Evolutionary conservation across 768 basidiomycete species (phyloP), one percentile per base, ranked within the genome.

Genomic region (Amanita thiersii): DNA sequence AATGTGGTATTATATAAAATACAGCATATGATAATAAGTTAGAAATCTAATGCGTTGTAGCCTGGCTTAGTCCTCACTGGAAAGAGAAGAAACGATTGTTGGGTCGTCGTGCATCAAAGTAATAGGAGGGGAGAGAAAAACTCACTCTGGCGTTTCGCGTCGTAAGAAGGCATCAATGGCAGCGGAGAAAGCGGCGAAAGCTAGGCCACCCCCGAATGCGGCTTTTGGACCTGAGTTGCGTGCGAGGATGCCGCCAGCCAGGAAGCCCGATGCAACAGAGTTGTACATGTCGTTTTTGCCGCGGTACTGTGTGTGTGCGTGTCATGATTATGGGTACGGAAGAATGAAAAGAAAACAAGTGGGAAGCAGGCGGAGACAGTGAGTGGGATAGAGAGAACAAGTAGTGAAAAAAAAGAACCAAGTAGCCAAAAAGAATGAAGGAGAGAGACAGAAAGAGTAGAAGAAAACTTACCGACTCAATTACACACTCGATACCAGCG

Each of bases 231-330:
- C 92, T 0, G 89, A 79, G 54, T 86, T 79, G 28, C 88, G 74
- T 7, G 92, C 93, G 3, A 97, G 76, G 14, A 96, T 68, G 26
- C 85, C 91, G 20, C 94, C 94, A 2, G 91, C 77, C 3, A 92
- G 57, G 57, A 94, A 90, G 1, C 94, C 94, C 4, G 87, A 83
- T 9, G 81, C 75, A 12, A 90, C 75, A 7, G 90, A 85, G 57
- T 98, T 98, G 43, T 79, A 82, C 51, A 97, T 87, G 59, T 98
- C 94, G 55, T 96, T 93, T 63, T 81, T 91, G 6, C 90, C 93
- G 33, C 94, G 90, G 62, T 96, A 98, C 93, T 96, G 47, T 12
- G 29, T 30, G 21, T 17, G 10, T 2, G 20, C 19, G 14, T 12
- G 42, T 23, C 17, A 43, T 30, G 9, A 30, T 21, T 20, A 31